A percentile compares a stretch with the other conserved stretches of the same genome.
Conservation (phyloP, 2,329 filamentous ascomycete species). For the Paecilomyces niveus region DNA sequence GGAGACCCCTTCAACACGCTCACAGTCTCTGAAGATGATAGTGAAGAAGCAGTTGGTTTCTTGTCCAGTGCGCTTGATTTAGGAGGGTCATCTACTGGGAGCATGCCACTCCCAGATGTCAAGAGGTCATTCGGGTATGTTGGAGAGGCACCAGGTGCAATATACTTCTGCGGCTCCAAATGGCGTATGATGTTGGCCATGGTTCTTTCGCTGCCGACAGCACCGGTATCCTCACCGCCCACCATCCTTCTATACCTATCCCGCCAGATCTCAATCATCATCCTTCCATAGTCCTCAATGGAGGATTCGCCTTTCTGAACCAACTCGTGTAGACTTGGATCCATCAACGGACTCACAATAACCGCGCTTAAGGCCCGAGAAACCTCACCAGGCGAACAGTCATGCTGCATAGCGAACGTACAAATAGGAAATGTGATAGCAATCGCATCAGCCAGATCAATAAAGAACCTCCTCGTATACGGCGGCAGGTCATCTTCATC, state of each 20-base stretch:
- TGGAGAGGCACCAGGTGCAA: no score
- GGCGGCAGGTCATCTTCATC: background rate
- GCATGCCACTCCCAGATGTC: no score
- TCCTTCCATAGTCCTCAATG: conserved; percentile 4
- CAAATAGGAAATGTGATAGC: conserved; percentile 15
- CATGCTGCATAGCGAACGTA: conserved; percentile 15
- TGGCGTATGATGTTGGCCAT: background rate
- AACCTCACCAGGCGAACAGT: conserved; percentile 13
- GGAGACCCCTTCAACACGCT: no score
- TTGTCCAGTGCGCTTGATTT: no score
- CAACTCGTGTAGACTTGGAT: conserved; percentile 1
- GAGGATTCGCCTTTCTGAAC: background rate
- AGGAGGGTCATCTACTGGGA: no score
- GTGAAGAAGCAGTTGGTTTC: no score
- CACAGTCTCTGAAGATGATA: no score
- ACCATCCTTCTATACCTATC: conserved; percentile 1
- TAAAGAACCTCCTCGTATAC: conserved; percentile 16
- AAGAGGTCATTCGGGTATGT: no score
- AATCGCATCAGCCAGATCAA: conserved; percentile 15
- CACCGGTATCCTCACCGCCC: background rate
- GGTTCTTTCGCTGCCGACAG: background rate
- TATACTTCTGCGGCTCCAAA: background rate
- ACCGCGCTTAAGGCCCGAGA: conserved; percentile 12
- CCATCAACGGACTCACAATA: conserved; percentile 14
- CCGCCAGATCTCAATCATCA: conserved; percentile 7